Percentiles rank a stretch among this genome's conserved stretches.
Conservation (phyloP, 1,139 yeast genomes). For the Suhomyces bribrorum region DNA sequence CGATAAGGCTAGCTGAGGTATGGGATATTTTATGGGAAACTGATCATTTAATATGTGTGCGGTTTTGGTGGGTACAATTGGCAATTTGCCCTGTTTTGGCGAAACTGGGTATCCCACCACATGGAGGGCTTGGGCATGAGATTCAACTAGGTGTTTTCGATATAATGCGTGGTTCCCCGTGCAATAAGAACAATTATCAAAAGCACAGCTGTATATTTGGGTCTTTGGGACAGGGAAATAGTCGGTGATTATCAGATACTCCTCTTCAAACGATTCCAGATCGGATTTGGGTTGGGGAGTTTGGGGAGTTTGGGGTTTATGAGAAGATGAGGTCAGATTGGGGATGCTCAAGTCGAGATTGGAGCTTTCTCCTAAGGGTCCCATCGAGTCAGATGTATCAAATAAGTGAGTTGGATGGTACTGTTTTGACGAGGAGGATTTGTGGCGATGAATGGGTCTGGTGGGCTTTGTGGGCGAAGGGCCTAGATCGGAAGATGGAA, state of each 20-base stretch:
- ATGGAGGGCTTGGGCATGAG: constrained; percentile 27
- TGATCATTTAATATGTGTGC: constrained; percentile 18
- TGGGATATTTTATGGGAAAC: constrained; percentile 31
- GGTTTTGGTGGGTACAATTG: constrained; percentile 14
- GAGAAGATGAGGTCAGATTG: constrained; percentile 7
- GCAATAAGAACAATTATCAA: constrained; percentile 31
- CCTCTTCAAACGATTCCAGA: constrained; percentile 23
- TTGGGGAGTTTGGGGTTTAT: too few species aligned
- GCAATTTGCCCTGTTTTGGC: constrained; percentile 5
- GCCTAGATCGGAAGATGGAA: background rate
- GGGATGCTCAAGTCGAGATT: background rate
- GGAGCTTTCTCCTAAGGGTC: constrained; percentile 1
- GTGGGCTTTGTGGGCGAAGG: constrained; percentile 2
- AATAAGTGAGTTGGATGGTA: background rate
- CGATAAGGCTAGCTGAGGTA: constrained; percentile 31
- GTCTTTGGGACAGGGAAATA: constrained; percentile 2
- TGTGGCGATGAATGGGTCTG: background rate
- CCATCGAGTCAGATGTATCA: background rate
- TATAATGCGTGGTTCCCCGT: constrained; percentile 35
- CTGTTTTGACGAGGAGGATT: background rate
- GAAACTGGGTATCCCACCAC: constrained; percentile 38
- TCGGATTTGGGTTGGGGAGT: constrained; percentile 7
- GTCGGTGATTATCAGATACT: constrained; percentile 27
- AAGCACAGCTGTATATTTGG: constrained; percentile 31
- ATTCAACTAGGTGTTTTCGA: constrained; percentile 31